A percentile compares a stretch with the other conserved stretches of the same genome.
phyloP scores from a whole-genome alignment of 2,329 filamentous ascomycete species.

The Claviceps capensis region DNA sequence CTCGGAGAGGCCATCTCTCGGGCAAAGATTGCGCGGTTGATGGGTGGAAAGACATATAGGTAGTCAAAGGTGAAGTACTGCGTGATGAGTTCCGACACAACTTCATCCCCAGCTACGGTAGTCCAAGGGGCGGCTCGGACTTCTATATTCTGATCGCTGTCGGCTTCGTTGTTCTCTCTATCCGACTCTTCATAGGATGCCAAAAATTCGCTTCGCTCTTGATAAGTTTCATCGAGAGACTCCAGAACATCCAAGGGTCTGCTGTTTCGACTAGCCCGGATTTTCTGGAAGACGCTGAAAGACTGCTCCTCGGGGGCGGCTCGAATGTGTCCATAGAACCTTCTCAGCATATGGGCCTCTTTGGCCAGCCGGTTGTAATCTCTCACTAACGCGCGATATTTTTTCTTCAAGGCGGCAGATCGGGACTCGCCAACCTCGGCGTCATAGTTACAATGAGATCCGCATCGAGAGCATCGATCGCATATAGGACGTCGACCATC shows the following conservation, averaged over 20 bases:
- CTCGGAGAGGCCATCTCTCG: neutral
- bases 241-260: constrained; percentile 3
- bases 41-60: constrained; percentile 5
- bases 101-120: neutral
- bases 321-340: constrained; percentile 3
- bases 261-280: neutral
- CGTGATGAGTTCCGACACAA: constrained; percentile 3
- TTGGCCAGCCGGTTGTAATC: neutral
- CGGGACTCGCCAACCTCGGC: constrained; percentile 6
- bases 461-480: constrained; percentile 3
- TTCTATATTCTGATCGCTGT: neutral
- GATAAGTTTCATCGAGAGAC: neutral
- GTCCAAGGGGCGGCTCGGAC: constrained; percentile 2
- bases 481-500: constrained; percentile 4
- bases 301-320: constrained; percentile 3
- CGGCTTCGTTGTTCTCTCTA: neutral
- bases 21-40: neutral
- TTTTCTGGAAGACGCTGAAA: constrained; percentile 1
- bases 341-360: neutral
- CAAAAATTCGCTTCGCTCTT: neutral
- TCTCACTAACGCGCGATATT: neutral
- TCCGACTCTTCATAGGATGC: constrained; percentile 1
- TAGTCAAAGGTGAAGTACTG: constrained; percentile 5
- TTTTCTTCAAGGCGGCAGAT: constrained; percentile 4
- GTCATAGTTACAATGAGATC: constrained; percentile 3